phyloP scores from a whole-genome alignment of 2,329 filamentous ascomycete species.

The Fusarium graminum region DNA sequence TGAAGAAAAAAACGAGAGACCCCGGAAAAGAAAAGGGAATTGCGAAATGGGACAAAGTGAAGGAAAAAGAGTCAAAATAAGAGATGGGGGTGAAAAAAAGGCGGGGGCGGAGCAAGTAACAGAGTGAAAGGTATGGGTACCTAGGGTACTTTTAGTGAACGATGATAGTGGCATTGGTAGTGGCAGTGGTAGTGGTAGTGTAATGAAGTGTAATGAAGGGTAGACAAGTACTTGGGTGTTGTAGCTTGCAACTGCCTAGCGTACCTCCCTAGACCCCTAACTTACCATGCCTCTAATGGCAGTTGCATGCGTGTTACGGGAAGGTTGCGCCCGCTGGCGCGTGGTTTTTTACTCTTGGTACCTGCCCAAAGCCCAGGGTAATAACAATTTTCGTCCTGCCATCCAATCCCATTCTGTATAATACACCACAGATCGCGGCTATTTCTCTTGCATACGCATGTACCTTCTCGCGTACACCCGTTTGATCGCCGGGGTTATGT shows the following conservation, averaged over 20 bases:
- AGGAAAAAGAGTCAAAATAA: constrained; percentile 40
- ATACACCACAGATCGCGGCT: constrained; percentile 22
- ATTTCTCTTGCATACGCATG: constrained; percentile 26
- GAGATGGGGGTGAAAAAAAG: constrained; percentile 42
- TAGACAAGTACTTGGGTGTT: neutral
- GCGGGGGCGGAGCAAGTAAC: constrained; percentile 47
- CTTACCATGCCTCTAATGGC: constrained; percentile 41
- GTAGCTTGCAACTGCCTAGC: neutral
- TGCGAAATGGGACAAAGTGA: constrained; percentile 34
- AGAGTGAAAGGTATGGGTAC: constrained; percentile 13
- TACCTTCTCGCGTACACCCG: constrained; percentile 35
- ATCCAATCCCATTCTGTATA: constrained; percentile 1
- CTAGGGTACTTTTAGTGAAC: neutral
- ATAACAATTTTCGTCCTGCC: constrained; percentile 24
- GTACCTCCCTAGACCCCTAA: constrained; percentile 31
- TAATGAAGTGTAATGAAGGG: constrained; percentile 9
- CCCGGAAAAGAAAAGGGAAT: constrained; percentile 50
- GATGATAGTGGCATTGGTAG: constrained; percentile 13
- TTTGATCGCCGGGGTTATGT: constrained; percentile 24
- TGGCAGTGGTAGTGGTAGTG: constrained; percentile 12
- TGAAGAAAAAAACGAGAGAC: constrained; percentile 28
- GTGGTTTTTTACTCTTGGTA: constrained; percentile 34
- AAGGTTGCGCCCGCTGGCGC: constrained; percentile 31
- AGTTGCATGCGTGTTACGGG: constrained; percentile 37
- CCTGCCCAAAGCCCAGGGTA: constrained; percentile 24